Evolutionary conservation across 2,329 filamentous ascomycete genomes (phyloP).

Genomic region (Gremmenia infestans): DNA sequence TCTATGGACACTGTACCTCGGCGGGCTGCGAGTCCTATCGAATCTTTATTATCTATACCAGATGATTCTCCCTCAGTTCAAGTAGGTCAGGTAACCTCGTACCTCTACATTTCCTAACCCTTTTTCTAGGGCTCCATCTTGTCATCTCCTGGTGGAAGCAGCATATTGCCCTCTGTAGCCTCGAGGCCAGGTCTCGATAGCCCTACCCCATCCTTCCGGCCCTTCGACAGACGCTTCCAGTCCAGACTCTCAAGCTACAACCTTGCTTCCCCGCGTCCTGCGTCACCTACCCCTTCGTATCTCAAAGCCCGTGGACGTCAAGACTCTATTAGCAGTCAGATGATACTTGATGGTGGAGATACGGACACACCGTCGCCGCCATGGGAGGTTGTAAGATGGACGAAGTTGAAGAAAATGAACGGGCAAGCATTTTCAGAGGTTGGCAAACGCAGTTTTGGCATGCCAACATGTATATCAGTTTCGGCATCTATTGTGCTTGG

Average conservation of each 20-base stretch:
- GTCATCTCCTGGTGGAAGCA: constrained; percentile 70
- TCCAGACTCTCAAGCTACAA: constrained; percentile 66
- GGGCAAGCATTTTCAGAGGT: constrained; percentile 87
- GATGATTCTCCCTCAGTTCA: constrained; percentile 83
- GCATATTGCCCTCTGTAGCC: constrained; percentile 63
- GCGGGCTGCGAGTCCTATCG: constrained; percentile 61
- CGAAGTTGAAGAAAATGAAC: constrained; percentile 82
- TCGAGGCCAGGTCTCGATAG: constrained; percentile 62
- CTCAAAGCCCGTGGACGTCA: constrained; percentile 73
- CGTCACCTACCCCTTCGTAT: constrained; percentile 62
- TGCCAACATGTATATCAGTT: constrained; percentile 82
- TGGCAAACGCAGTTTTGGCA: constrained; percentile 87
- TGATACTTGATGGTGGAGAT: constrained; percentile 57
- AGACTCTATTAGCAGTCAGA: constrained; percentile 69
- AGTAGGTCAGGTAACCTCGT: constrained; percentile 41
- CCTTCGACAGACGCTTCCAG: constrained; percentile 92
- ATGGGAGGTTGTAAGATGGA: constrained; percentile 98
- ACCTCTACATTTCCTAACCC: constrained; percentile 6
- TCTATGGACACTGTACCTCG: constrained; percentile 49
- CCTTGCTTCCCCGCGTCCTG: constrained; percentile 57
- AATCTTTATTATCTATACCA: constrained; percentile 66
- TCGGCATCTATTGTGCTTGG: constrained; percentile 86
- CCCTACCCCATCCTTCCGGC: constrained; percentile 78
- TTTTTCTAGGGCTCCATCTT: constrained; percentile 51
- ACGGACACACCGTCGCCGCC: constrained; percentile 70